Evolutionary conservation across 2,329 filamentous ascomycete genomes (phyloP).

Genomic region (Colletotrichum sp.): DNA sequence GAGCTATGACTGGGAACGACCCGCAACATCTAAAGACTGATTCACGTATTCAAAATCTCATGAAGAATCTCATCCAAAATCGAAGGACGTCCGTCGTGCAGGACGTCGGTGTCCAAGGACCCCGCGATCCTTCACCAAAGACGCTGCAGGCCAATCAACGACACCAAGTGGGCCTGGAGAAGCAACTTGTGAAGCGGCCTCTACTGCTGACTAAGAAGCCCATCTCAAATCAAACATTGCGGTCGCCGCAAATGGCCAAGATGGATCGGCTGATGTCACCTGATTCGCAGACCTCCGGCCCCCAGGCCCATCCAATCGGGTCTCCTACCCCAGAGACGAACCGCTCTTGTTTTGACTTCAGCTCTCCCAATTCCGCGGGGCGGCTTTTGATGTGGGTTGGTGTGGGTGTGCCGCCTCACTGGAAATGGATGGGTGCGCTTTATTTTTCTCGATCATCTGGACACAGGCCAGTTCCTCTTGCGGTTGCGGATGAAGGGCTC

Average conservation of each 20-base stretch:
- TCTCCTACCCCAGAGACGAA: background rate
- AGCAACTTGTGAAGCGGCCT: background rate
- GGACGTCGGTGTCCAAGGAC: background rate
- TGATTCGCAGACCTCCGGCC: background rate
- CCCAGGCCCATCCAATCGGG: background rate
- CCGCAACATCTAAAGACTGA: background rate
- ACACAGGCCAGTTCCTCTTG: background rate
- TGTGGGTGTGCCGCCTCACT: background rate
- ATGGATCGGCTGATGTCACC: background rate
- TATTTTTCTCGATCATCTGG: background rate
- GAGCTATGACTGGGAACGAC: background rate
- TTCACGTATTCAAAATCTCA: background rate
- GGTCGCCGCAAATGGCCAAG: background rate
- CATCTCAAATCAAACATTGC: background rate
- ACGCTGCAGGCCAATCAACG: background rate
- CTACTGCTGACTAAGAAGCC: background rate
- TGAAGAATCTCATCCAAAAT: background rate
- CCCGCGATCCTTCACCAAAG: background rate
- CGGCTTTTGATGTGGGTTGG: background rate
- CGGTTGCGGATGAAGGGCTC: background rate
- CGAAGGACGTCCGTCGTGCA: background rate
- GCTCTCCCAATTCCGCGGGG: background rate
- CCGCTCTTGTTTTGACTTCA: slow-evolving; percentile 17
- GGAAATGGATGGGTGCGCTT: background rate
- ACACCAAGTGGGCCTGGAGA: background rate